Base-by-base conservation (phyloP, 2,329 filamentous ascomycete species). In the Aulographum hederae region DNA sequence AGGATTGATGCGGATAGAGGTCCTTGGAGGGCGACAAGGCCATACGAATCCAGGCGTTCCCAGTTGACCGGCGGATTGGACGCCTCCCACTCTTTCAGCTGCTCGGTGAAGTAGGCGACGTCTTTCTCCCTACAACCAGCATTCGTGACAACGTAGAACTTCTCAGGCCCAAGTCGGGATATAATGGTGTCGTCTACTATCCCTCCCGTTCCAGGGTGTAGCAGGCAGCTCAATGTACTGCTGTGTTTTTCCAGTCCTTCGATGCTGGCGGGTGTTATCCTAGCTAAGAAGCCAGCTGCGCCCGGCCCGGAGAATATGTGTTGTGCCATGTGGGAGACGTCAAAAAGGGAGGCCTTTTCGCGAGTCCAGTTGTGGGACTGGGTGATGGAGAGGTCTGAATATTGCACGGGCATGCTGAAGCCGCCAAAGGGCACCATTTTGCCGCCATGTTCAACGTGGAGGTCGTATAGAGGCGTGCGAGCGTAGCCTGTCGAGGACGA, bases 341-440 rank as follows among this genome's bases (percentile, higher is more conserved):
- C 89, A 49, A 98, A 98, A 40, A 98, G 60, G 40, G 84, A 93
- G 35, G 81, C 78, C 54, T 85, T 78, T 44, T 73, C 67, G 33
- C 89, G 73, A 12, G 89, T 95, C 67, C 86, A 94, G 45, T 73
- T 67, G 61, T 95, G 89, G 32, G 82, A 92, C 38, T 84, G 79
- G 42, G 70, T 66, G 39, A 94, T 77, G 43, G 77, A 75, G 41
- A 79, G 65, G 41, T 73, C 69, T 20, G 65, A 57, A 60, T 95
- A 98, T 54, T 89, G 78, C 28, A 98, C 73, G 5, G 89, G 89
- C 82, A 98, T 94, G 43, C 70, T 65, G 60, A 76, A 93, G 42
- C 82, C 84, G 39, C 80, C 86, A 56, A 94, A 98, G n/a, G 82
- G 80, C 31, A 94, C 86, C 72, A 95, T 89, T 60, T 92, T 94